These are phyloP conservation scores for Bretschneidera sinensis DNA, from an alignment of 345 rosid species.

Conservation along the genomic window DNA sequence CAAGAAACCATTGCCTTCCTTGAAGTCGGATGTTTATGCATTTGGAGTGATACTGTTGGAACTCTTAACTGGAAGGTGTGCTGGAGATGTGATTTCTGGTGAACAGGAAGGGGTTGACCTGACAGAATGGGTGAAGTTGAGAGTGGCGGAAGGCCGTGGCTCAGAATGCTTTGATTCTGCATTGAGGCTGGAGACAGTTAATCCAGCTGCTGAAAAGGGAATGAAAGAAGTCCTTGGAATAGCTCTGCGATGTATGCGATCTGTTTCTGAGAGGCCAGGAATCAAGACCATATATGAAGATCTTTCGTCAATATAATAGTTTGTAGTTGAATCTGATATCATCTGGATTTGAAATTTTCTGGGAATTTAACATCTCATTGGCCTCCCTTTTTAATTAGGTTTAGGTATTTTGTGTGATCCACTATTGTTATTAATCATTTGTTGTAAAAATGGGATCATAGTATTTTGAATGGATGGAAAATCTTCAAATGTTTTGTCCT, in stretches of 20 bases:
- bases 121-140: slow-evolving; percentile 78
- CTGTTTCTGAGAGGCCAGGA: slow-evolving; percentile 89
- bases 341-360: slow-evolving; percentile 13
- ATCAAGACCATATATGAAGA: slow-evolving; percentile 96
- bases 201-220: slow-evolving; percentile 69
- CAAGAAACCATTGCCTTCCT: slow-evolving; percentile 86
- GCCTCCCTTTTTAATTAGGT: slow-evolving; percentile 16
- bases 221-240: slow-evolving; percentile 87
- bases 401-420: slow-evolving; percentile 12
- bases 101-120: slow-evolving; percentile 74
- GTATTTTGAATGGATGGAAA: slow-evolving; percentile 13
- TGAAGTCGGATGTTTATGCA: slow-evolving; percentile 93
- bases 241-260: slow-evolving; percentile 73
- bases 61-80: slow-evolving; percentile 83
- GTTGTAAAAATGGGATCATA: slow-evolving; percentile 24
- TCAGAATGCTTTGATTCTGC: slow-evolving; percentile 67
- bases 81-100: slow-evolving; percentile 85
- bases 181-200: slow-evolving; percentile 45
- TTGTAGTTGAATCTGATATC: neutral
- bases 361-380: slow-evolving; percentile 38
- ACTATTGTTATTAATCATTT: slow-evolving; percentile 12
- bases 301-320: slow-evolving; percentile 90
- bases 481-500: neutral
- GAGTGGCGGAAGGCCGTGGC: slow-evolving; percentile 64
- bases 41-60: slow-evolving; percentile 83